phyloP scores from a whole-genome alignment of 345 rosid genomes.

The Salix purpurea region DNA sequence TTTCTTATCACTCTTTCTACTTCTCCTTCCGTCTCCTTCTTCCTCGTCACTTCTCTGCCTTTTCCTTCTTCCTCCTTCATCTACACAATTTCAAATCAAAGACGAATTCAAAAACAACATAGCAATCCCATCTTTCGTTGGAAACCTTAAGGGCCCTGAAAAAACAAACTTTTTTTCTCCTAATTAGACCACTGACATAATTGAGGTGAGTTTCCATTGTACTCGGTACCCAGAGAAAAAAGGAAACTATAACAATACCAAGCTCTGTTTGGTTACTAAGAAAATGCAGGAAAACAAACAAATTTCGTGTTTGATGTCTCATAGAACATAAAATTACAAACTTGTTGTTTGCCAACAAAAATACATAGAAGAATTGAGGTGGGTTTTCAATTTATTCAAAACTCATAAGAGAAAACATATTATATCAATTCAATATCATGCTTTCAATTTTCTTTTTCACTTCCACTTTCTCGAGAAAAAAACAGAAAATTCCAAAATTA shows the following conservation, averaged over 20 bases:
- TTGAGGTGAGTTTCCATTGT: neutral
- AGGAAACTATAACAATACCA: no score
- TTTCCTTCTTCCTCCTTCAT: conserved; percentile 49
- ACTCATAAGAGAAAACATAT: neutral
- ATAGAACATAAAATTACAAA: neutral
- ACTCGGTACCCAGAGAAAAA: neutral
- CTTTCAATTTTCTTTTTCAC: neutral
- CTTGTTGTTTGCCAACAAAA: neutral
- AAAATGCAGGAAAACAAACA: neutral
- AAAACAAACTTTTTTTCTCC: neutral
- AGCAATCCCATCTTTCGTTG: neutral
- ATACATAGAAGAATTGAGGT: neutral
- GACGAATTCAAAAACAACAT: neutral
- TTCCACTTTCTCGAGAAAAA: conserved; percentile 9
- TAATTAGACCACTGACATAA: neutral
- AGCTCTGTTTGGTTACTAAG: neutral
- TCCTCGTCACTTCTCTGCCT: conserved; percentile 46
- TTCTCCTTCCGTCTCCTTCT: conserved; percentile 31
- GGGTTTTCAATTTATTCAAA: neutral
- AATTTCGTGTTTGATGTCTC: neutral
- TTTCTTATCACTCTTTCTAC: conserved; percentile 41
- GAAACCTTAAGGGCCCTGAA: neutral
- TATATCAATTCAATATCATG: neutral
- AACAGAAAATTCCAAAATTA: conserved; percentile 1
- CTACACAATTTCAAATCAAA: conserved; percentile 25